Conservation (phyloP, 345 rosid genomes). For the Sonneratia caseolaris region DNA sequence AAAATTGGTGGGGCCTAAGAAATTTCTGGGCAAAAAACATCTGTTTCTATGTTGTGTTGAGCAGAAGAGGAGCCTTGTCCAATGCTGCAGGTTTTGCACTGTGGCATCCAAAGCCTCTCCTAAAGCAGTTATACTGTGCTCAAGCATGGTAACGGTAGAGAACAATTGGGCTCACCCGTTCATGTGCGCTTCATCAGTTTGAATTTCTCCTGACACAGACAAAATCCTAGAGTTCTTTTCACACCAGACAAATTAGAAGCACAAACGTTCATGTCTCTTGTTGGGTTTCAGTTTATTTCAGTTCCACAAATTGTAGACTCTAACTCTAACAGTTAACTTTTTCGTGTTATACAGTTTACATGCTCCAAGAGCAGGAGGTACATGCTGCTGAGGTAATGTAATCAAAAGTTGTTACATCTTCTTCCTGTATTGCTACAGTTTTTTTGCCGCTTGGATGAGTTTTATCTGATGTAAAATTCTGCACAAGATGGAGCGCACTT, state of each 20-base stretch:
- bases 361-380: conserved; percentile 86
- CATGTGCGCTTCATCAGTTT: not conserved
- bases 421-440: not conserved
- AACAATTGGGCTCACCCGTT: conserved; percentile 1
- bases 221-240: no score
- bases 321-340: not conserved
- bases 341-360: conserved; percentile 36
- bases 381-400: conserved; percentile 73
- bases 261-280: no score
- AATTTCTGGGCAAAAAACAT: no score
- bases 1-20: no score
- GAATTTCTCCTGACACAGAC: not conserved
- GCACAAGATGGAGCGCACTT: conserved; percentile 74
- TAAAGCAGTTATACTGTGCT: conserved; percentile 11
- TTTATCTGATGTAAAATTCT: not conserved
- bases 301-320: no score
- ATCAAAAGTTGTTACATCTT: not conserved
- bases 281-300: no score
- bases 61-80: conserved; percentile 28
- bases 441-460: not conserved
- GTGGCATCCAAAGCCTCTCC: conserved; percentile 26
- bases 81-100: conserved; percentile 19
- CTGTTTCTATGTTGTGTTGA: not conserved
- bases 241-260: no score
- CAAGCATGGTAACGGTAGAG: conserved; percentile 11